A percentile compares a stretch with the other conserved stretches of the same genome.
phyloP scores from a whole-genome alignment of 2,329 filamentous ascomycete species.

The Aspergillus brasiliensis region DNA sequence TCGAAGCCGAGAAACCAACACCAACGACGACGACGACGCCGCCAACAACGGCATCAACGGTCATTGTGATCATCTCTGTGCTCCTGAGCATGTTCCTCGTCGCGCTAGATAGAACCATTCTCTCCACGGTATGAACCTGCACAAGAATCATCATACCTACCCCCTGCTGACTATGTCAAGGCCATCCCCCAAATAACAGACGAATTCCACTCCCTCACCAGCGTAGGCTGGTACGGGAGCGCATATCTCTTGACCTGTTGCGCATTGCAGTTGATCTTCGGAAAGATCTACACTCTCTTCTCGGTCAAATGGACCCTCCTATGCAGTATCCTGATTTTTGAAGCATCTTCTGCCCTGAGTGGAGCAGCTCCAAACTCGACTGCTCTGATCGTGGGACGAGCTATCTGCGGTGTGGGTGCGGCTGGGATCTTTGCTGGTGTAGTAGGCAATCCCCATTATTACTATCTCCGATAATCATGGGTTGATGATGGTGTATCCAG shows the following conservation, averaged over 20 bases:
- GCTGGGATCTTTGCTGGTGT: background rate
- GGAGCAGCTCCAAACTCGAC: background rate
- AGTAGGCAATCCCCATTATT: no score
- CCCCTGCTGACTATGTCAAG: background rate
- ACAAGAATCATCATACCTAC: background rate
- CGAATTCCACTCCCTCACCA: conserved; percentile 40
- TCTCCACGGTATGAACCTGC: no score
- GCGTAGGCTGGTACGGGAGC: conserved; percentile 67
- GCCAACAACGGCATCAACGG: no score
- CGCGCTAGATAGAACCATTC: background rate
- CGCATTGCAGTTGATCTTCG: conserved; percentile 13
- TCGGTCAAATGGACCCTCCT: no score
- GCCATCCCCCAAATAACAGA: conserved; percentile 18
- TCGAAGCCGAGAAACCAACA: no score
- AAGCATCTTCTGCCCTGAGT: no score
- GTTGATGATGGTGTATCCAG: background rate
- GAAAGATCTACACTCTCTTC: conserved; percentile 22
- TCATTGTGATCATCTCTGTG: background rate
- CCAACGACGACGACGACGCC: no score
- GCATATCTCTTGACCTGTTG: conserved; percentile 36
- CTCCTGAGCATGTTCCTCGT: background rate
- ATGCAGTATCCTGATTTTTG: no score
- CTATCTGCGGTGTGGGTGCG: background rate
- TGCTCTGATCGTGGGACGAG: background rate
- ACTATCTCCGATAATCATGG: no score